phyloP scores from a whole-genome alignment of 73 alveolate genomes.

The Paramecium pentaurelia region DNA sequence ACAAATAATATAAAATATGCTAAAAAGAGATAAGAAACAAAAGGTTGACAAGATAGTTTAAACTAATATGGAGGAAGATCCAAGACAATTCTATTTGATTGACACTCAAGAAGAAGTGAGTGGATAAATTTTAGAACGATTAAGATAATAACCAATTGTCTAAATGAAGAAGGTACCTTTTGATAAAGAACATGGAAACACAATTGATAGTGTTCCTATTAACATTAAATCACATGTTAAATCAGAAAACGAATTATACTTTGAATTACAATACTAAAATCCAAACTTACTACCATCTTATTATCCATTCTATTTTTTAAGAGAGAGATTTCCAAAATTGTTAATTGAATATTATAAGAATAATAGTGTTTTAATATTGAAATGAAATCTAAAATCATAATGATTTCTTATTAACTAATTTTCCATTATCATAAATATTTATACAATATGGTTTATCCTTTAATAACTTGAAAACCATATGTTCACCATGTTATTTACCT shows the following conservation, averaged over 20 bases:
- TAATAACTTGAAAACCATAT: background rate
- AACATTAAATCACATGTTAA: background rate
- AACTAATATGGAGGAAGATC: constrained; percentile 27
- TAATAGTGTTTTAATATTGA: background rate
- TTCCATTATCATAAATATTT: background rate
- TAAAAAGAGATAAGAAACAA: background rate
- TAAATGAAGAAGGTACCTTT: background rate
- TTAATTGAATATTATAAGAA: background rate
- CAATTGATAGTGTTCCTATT: background rate
- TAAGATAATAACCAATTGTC: background rate
- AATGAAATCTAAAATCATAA: background rate
- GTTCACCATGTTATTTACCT: background rate
- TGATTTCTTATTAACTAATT: background rate
- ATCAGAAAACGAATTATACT: background rate
- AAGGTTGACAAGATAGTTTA: background rate
- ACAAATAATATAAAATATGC: background rate
- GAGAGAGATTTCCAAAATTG: constrained; percentile 3
- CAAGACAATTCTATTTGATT: background rate
- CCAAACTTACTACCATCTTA: background rate
- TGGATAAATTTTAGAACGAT: background rate
- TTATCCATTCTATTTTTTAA: background rate
- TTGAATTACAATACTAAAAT: background rate
- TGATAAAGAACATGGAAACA: background rate
- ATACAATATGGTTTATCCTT: background rate
- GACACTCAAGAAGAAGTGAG: background rate